These are phyloP conservation scores for Pseudovirgaria hyperparasitica DNA, from an alignment of 2,329 filamentous ascomycete genomes.

Conservation along the genomic window DNA sequence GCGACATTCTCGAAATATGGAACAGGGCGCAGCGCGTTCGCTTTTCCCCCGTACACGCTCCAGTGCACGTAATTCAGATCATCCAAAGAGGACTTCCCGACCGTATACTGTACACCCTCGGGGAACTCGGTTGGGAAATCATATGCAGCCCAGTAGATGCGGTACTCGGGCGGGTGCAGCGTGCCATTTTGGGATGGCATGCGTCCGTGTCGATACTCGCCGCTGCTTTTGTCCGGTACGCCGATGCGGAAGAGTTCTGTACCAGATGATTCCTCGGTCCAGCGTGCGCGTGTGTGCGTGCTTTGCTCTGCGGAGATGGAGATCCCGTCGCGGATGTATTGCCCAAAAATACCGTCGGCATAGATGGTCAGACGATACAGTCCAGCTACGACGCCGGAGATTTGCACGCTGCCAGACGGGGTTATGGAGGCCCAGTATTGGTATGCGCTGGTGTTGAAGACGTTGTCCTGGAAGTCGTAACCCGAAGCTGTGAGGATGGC, in stretches of 20 bases:
- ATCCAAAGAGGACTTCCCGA: constrained; percentile 36
- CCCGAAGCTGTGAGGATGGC: constrained; percentile 42
- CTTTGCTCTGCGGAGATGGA: constrained; percentile 27
- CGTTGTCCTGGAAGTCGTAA: constrained; percentile 47
- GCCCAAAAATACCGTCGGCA: constrained; percentile 45
- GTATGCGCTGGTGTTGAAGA: constrained; percentile 39
- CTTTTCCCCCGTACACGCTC: constrained; percentile 47
- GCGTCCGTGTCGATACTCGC: constrained; percentile 45
- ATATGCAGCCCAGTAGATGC: constrained; percentile 45
- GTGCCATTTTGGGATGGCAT: constrained; percentile 35
- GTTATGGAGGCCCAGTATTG: constrained; percentile 56
- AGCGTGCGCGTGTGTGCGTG: constrained; percentile 29
- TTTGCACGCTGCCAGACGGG: constrained; percentile 5
- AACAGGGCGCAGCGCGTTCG: constrained; percentile 33
- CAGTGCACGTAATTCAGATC: constrained; percentile 51
- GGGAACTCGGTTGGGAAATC: constrained; percentile 46
- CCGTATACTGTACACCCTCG: constrained; percentile 39
- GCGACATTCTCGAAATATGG: constrained; percentile 36
- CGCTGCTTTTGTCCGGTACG: constrained; percentile 44
- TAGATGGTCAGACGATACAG: constrained; percentile 38
- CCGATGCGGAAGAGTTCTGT: constrained; percentile 49
- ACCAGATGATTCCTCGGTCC: constrained; percentile 44
- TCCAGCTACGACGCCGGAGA: constrained; percentile 1
- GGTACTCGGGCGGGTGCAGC: constrained; percentile 38
- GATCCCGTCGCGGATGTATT: constrained; percentile 39